A percentile compares a stretch with the other conserved stretches of the same genome.
Conservation (phyloP, 2,329 filamentous ascomycete species). For the Aspergillus oerlinghausenensis region DNA sequence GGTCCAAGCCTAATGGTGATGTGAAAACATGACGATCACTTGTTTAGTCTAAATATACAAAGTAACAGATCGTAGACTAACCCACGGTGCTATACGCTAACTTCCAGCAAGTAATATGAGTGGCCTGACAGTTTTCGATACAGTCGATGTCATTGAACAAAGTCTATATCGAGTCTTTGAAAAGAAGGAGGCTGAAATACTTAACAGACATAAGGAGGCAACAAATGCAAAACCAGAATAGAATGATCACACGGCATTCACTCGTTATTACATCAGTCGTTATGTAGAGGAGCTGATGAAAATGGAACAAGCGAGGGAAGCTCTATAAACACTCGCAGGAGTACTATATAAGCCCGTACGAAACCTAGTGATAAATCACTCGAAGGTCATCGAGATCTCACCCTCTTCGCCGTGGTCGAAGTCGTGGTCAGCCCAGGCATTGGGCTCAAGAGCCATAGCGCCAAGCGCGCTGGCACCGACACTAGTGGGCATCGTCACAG, state of each 20-base stretch:
- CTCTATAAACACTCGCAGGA: background rate
- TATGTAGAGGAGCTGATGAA: background rate
- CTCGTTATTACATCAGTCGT: background rate
- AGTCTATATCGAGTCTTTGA: background rate
- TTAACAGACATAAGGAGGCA: background rate
- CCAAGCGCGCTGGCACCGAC: conserved; percentile 22
- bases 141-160: background rate
- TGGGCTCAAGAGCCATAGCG: conserved; percentile 43
- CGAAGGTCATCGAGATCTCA: conserved; percentile 79
- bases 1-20: background rate
- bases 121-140: background rate
- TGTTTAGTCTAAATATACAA: background rate
- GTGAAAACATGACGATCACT: background rate
- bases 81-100: background rate
- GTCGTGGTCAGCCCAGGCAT: conserved; percentile 68
- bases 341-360: background rate
- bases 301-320: conserved; percentile 1
- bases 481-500: conserved; percentile 27
- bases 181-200: background rate
- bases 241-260: background rate
- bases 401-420: conserved; percentile 65
- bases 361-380: conserved; percentile 41
- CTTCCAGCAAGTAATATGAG: background rate
- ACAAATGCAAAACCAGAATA: background rate
- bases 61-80: background rate